Percentiles rank a stretch among this genome's conserved stretches.
Conservation (phyloP, 169 alveolate genomes). For the Cryptosporidium parvum region DNA sequence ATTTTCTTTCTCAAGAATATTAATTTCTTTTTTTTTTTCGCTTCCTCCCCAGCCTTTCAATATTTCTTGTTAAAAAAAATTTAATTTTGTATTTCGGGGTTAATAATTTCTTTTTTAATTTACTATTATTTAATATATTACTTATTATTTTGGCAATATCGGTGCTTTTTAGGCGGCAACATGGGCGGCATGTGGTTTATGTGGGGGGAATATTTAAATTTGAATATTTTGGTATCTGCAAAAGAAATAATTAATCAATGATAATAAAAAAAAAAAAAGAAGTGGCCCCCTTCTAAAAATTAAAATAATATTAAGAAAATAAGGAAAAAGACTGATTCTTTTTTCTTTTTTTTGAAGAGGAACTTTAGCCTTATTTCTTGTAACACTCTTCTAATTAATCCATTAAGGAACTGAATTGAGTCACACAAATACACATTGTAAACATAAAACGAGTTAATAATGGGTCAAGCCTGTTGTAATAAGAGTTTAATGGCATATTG, state of each 20-base stretch:
- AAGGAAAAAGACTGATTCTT: not conserved
- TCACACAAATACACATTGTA: not conserved
- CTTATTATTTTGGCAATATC: slow-evolving; percentile 7
- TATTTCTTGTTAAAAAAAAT: not conserved
- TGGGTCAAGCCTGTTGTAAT: not conserved
- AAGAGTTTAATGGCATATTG: not conserved
- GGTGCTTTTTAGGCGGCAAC: slow-evolving; percentile 12
- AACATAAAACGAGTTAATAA: not conserved
- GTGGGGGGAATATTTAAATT: slow-evolving; percentile 8
- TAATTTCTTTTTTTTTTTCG: not conserved
- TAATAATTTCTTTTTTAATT: slow-evolving; percentile 1
- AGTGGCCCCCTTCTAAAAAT: not conserved
- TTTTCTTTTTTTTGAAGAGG: not conserved
- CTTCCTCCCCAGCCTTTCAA: not conserved
- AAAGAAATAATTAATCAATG: not conserved
- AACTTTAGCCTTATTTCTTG: not conserved
- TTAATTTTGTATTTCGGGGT: not conserved
- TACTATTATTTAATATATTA: not conserved
- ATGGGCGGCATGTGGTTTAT: not conserved
- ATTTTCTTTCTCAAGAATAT: not conserved
- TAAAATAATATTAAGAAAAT: not conserved
- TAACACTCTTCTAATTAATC: too few species aligned
- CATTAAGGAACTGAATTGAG: not conserved
- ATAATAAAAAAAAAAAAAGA: not conserved
- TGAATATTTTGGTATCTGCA: slow-evolving; percentile 21